Base-by-base conservation (phyloP, 2,329 filamentous ascomycete species). In the Fusarium miscanthi region DNA sequence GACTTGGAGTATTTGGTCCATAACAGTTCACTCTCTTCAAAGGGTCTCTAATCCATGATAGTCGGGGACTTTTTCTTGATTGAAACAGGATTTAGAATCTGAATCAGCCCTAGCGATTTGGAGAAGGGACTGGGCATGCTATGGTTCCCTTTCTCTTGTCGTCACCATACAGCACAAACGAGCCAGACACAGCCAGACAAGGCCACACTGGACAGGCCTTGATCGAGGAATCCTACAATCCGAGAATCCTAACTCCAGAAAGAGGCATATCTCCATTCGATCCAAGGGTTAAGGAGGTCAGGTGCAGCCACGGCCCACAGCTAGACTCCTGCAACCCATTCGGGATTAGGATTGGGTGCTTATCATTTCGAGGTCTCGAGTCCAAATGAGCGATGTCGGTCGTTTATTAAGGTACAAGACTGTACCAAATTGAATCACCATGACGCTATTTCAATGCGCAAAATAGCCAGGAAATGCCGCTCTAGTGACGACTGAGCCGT, bases 291-390 rank as follows among this genome's bases (percentile, higher is more conserved):
- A 37, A 62, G 53, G 59, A 70, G 74, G 76, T 77, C 76, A 77
- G 74, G 76, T 77, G 76, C 70, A 72, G 49, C 59, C 33, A 31
- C 35, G 75, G 73, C 74, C 75, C 75, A 77, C 75, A 75, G 58
- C 56, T 63, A 43, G 75, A 63, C 59, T 69, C 48, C 67, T 76
- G 73, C 76, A 76, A 76, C 73, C 74, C 73, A 68, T 60, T 69
- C 73, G 63, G 52, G 69, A 25, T 46, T 60, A 46, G 63, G 52
- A 35, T 46, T 33, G 35, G 41, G 73, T 76, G 69, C 71, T 69
- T 66, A 69, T 74, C 62, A 49, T 51, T 66, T 77, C 69, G 48
- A 54, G 40, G 25, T 43, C 42, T 60, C 59, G 56, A 66, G 58
- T 45, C 37, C 33, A 48, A 59, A 52, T 57, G 41, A 72, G 74